phyloP scores from a whole-genome alignment of 352 stramenopile species.

The Phytopythium vexans region DNA sequence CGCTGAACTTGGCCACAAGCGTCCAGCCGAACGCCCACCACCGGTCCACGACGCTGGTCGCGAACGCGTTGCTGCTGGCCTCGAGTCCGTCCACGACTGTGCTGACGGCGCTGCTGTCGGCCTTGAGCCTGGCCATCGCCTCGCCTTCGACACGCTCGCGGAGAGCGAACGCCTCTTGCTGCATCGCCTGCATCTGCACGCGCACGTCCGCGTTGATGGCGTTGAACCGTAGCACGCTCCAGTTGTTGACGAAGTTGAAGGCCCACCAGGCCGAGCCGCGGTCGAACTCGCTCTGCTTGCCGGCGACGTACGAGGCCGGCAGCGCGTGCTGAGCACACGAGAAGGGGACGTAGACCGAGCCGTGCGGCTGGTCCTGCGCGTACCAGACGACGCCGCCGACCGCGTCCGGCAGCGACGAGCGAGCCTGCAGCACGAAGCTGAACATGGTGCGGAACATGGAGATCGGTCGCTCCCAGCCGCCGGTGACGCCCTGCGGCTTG shows the following conservation, averaged over 20 bases:
- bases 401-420: slow-evolving; percentile 27
- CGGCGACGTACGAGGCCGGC: slow-evolving; percentile 53
- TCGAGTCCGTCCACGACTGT: slow-evolving; percentile 18
- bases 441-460: slow-evolving; percentile 89
- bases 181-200: slow-evolving; percentile 25
- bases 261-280: slow-evolving; percentile 74
- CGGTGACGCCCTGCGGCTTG: slow-evolving; percentile 39
- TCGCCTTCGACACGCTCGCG: background rate
- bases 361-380: slow-evolving; percentile 55
- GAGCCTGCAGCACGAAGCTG: slow-evolving; percentile 72
- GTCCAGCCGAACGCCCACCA: slow-evolving; percentile 71
- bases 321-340: slow-evolving; percentile 46
- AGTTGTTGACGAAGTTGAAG: slow-evolving; percentile 88
- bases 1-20: slow-evolving; percentile 68
- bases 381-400: slow-evolving; percentile 68
- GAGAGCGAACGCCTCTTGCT: slow-evolving; percentile 37
- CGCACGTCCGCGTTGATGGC: slow-evolving; percentile 62
- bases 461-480: slow-evolving; percentile 88
- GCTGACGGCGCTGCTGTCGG: slow-evolving; percentile 2
- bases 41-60: slow-evolving; percentile 38
- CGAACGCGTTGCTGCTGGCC: slow-evolving; percentile 50
- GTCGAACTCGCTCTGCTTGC: slow-evolving; percentile 69
- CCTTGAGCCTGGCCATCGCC: slow-evolving; percentile 11
- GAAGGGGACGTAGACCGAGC: slow-evolving; percentile 75
- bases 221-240: slow-evolving; percentile 74